Conservation (phyloP, 495 filamentous ascomycete genomes). For the Hyphodiscus hymeniophilus region DNA sequence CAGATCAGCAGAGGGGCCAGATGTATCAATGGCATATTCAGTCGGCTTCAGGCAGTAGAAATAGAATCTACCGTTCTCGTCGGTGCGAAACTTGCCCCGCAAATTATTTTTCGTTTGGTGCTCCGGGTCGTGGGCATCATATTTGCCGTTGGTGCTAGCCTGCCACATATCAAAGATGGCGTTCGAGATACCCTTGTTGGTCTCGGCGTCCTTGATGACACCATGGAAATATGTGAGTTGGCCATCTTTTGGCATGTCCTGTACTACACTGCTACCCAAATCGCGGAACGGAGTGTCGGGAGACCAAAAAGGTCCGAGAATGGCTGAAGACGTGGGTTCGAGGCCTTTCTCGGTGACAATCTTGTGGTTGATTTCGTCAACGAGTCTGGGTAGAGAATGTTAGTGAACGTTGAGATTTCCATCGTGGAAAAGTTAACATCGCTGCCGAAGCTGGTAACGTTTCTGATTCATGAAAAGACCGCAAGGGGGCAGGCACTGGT, state of each 20-base stretch:
- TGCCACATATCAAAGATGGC: slow-evolving; percentile 85
- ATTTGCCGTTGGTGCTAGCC: slow-evolving; percentile 72
- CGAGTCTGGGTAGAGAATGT: slow-evolving; percentile 41
- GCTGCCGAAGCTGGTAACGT: too few species aligned
- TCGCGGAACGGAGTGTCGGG: slow-evolving; percentile 72
- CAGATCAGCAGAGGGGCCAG: slow-evolving; percentile 62
- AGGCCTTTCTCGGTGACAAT: slow-evolving; percentile 58
- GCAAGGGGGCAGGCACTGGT: too few species aligned
- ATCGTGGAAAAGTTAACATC: too few species aligned
- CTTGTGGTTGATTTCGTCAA: slow-evolving; percentile 80
- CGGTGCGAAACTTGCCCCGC: slow-evolving; percentile 69
- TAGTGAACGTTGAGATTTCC: too few species aligned
- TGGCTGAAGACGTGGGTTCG: slow-evolving; percentile 70
- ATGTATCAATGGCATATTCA: slow-evolving; percentile 62
- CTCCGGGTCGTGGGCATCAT: slow-evolving; percentile 80
- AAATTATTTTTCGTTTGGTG: slow-evolving; percentile 73
- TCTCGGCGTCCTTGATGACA: slow-evolving; percentile 59
- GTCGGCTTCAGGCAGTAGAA: slow-evolving; percentile 80
- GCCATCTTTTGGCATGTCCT: slow-evolving; percentile 48
- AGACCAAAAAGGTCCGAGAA: slow-evolving; percentile 82
- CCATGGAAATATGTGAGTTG: slow-evolving; percentile 57
- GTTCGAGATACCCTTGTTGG: slow-evolving; percentile 54
- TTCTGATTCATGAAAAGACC: too few species aligned
- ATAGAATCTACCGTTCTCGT: slow-evolving; percentile 66
- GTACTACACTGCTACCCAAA: slow-evolving; percentile 62